Conservation (phyloP, 2,329 filamentous ascomycete species). For the Colletotrichum tanaceti region DNA sequence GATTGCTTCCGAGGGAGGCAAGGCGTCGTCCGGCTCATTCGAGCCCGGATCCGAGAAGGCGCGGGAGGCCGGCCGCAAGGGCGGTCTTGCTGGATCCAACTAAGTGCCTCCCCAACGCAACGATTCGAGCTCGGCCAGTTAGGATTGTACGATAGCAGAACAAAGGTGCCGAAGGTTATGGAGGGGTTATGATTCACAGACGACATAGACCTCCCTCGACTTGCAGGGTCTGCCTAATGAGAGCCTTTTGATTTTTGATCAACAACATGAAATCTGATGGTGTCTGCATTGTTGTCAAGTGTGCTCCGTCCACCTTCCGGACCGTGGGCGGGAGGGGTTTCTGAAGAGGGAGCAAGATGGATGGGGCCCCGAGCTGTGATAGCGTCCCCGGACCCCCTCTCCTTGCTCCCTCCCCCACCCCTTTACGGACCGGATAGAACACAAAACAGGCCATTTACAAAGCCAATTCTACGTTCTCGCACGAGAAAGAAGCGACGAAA, state of each 20-base stretch:
- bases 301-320: conserved; percentile 1
- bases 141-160: conserved; percentile 12
- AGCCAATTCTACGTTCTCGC: background rate
- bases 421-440: background rate
- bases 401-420: background rate
- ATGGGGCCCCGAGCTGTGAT: background rate
- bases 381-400: too few relatives aligned
- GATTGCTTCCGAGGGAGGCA: conserved; percentile 66
- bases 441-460: background rate
- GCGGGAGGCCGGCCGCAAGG: conserved; percentile 65
- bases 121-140: too few relatives aligned
- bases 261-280: background rate
- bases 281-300: background rate
- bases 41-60: conserved; percentile 64
- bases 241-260: background rate
- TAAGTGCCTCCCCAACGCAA: background rate
- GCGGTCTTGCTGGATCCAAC: conserved; percentile 49
- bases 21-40: conserved; percentile 65
- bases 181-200: conserved; percentile 6
- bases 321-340: background rate
- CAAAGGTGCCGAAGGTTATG: background rate
- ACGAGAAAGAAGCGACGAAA: too few relatives aligned
- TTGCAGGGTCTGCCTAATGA: background rate
- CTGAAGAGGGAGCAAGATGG: background rate
- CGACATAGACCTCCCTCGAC: background rate